Percentiles rank a stretch among this genome's conserved stretches.
Conservation (phyloP, 306 rosid genomes). For the Cajanus cajan region DNA sequence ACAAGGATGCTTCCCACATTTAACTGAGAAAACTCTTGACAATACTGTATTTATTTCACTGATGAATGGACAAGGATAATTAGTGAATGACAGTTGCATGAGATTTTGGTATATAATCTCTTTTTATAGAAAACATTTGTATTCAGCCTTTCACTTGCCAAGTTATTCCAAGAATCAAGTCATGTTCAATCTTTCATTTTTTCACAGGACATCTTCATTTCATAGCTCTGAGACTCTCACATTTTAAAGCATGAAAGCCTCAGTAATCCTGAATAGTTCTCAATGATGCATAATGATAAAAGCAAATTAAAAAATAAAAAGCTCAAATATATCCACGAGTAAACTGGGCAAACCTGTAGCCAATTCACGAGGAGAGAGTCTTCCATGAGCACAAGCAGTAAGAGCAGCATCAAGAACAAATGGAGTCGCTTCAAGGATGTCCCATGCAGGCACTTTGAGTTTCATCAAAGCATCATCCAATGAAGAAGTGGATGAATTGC, state of each 20-base stretch:
- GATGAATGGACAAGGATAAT: background rate
- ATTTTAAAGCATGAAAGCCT: conserved; percentile 21
- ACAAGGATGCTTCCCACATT: too few relatives aligned
- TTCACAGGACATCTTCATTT: background rate
- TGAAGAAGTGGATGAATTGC: conserved; percentile 74
- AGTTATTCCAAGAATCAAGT: background rate
- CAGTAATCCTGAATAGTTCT: conserved; percentile 21
- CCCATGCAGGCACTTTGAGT: conserved; percentile 98
- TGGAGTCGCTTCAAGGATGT: conserved; percentile 92
- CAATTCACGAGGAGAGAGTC: conserved; percentile 90
- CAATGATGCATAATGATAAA: conserved; percentile 8
- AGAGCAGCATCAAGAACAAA: conserved; percentile 94
- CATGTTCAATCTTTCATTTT: conserved; percentile 3
- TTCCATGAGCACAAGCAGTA: conserved; percentile 94
- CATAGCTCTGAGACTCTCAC: conserved; percentile 9
- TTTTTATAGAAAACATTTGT: background rate
- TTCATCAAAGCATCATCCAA: conserved; percentile 65
- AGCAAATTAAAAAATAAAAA: background rate
- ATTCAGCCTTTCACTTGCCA: background rate
- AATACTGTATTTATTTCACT: background rate
- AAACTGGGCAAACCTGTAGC: conserved; percentile 69
- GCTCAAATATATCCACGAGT: background rate
- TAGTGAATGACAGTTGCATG: background rate
- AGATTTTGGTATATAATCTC: background rate
- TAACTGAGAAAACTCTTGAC: too few relatives aligned